Base-by-base conservation (phyloP, 2,329 filamentous ascomycete genomes). In the Alternaria ventricosa region DNA sequence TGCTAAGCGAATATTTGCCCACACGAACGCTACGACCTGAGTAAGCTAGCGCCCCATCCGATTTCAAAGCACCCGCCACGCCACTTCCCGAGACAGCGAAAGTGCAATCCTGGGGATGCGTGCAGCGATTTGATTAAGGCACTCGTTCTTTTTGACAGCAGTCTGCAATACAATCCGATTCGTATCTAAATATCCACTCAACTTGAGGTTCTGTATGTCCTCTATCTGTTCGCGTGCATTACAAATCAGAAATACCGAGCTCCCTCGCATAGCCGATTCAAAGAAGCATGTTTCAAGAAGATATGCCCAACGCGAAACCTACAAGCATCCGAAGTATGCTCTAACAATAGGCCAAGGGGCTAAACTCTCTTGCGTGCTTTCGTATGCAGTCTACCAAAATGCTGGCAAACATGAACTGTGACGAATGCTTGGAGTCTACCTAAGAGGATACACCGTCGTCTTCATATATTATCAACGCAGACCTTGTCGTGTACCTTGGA, bases 1-100 rank as follows among this genome's bases (percentile, higher is more conserved):
- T 74, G 58, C 44, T 61, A 72, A 70, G 67, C 66, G 47, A 49
- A 64, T 59, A 54, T 61, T 54, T 41, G 36, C 36, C 36, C 36
- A 41, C 60, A 62, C 60, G 60, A 44, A 55, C 56, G 53, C 43
- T 53, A 46, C 50, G 50, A n/a, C 50, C 50, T 55, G 55, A 53
- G 25, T 68, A 68, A 66, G 63, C 63, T 61, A 69, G 66, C 50
- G 49, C 57, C 28, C 53, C 55, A 57, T 22, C 41, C 46, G 59
- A 63, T 67, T 71, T 61, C 59, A 59, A 65, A 66, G 61, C 64
- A 41, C 36, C 36, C 36, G 36, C 36, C 36, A 41, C 36, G 36
- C 36, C 36, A 3, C 13, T 23, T 46, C 44, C 20, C 20, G 1
- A 9, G 22, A 23, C 22, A 9, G 44, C 44, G 13, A 46, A 23